These are phyloP conservation scores for Trichoderma erinaceum DNA, from an alignment of 495 filamentous ascomycete genomes.

Conservation along the genomic window DNA sequence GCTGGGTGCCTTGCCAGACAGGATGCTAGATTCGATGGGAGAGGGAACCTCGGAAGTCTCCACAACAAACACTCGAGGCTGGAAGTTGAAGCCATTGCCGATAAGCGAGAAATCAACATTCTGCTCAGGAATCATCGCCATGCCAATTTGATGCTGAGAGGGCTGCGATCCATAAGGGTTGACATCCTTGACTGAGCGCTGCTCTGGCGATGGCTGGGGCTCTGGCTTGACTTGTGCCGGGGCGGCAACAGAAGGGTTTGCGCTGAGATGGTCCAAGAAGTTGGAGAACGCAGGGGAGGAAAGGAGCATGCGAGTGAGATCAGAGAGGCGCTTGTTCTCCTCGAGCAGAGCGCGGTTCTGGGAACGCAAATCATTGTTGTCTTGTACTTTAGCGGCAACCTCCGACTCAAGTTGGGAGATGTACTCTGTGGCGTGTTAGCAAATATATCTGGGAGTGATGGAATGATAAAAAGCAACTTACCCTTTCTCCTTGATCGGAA, in stretches of 20 bases:
- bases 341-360: slow-evolving; percentile 69
- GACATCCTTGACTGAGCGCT: slow-evolving; percentile 53
- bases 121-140: slow-evolving; percentile 71
- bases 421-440: slow-evolving; percentile 70
- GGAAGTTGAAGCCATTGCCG: slow-evolving; percentile 52
- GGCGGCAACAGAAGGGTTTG: slow-evolving; percentile 37
- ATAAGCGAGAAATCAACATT: slow-evolving; percentile 61
- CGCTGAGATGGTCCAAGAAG: slow-evolving; percentile 69
- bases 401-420: slow-evolving; percentile 87
- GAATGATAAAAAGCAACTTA: slow-evolving; percentile 39
- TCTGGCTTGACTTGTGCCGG: slow-evolving; percentile 32
- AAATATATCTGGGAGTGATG: slow-evolving; percentile 18
- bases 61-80: slow-evolving; percentile 73
- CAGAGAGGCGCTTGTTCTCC: slow-evolving; percentile 71
- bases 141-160: slow-evolving; percentile 53
- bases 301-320: slow-evolving; percentile 75
- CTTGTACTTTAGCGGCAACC: slow-evolving; percentile 63
- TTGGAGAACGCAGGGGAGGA: slow-evolving; percentile 78
- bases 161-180: slow-evolving; percentile 45
- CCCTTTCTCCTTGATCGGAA: slow-evolving; percentile 96
- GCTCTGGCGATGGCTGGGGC: slow-evolving; percentile 34
- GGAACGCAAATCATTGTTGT: slow-evolving; percentile 61
- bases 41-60: slow-evolving; percentile 64
- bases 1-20: slow-evolving; percentile 61
- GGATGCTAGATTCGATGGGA: slow-evolving; percentile 52